Percentiles rank a stretch among this genome's conserved stretches.
Evolutionary conservation across 1,284 basidiomycete genomes (phyloP).

Genomic region (Xerocomus nothofagi): DNA sequence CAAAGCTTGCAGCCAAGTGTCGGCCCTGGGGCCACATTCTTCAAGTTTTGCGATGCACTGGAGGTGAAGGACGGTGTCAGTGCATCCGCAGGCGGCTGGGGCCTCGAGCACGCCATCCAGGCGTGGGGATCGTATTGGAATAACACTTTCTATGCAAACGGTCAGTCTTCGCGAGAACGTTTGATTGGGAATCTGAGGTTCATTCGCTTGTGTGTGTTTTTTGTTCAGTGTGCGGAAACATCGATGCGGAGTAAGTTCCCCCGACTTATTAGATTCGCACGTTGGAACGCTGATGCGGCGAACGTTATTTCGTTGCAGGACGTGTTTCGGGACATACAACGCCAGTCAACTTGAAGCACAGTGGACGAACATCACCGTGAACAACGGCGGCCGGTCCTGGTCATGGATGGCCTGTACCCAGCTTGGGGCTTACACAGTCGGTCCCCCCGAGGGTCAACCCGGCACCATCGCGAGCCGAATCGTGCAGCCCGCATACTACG

Average conservation of each 20-base stretch:
- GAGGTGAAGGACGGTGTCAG: constrained; percentile 63
- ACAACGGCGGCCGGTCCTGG: constrained; percentile 47
- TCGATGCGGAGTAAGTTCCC: constrained; percentile 40
- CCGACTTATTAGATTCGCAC: no score
- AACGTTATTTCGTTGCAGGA: constrained; percentile 24
- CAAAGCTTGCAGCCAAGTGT: constrained; percentile 41
- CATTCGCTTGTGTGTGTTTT: background rate
- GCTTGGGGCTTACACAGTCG: constrained; percentile 63
- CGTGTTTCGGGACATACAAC: constrained; percentile 49
- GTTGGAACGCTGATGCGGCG: no score
- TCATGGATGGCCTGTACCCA: constrained; percentile 60
- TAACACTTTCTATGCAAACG: constrained; percentile 34
- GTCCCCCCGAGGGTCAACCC: constrained; percentile 52
- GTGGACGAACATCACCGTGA: constrained; percentile 43
- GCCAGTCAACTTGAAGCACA: constrained; percentile 33
- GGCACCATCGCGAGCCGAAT: constrained; percentile 61
- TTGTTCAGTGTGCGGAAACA: constrained; percentile 39
- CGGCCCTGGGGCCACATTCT: constrained; percentile 48
- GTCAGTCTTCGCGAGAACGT: constrained; percentile 27
- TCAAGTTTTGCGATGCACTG: constrained; percentile 69
- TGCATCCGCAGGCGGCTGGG: constrained; percentile 60
- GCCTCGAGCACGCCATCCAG: constrained; percentile 58
- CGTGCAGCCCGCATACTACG: constrained; percentile 55
- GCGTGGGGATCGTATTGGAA: constrained; percentile 62
- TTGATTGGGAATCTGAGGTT: background rate